Evolutionary conservation across 192 early-diverging fungal species (phyloP).

Genomic region (Coemansia sp.): DNA sequence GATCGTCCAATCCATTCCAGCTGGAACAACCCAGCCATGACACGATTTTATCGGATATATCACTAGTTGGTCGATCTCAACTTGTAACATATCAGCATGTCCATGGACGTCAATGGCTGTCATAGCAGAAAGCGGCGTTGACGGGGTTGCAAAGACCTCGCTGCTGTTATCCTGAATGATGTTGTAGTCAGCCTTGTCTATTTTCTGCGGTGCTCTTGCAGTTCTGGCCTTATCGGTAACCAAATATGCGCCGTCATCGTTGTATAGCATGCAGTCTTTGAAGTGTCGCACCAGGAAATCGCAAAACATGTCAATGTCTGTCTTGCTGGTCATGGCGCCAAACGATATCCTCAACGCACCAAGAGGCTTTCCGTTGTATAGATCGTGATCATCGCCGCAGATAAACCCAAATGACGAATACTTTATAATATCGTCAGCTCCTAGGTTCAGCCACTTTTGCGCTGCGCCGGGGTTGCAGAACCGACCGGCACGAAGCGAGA

Average conservation of each 20-base stretch:
- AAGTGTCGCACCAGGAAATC: slow-evolving; percentile 65
- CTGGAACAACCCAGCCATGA: slow-evolving; percentile 53
- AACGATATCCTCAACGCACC: slow-evolving; percentile 78
- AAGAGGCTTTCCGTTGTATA: slow-evolving; percentile 66
- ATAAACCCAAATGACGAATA: slow-evolving; percentile 62
- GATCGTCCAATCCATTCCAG: slow-evolving; percentile 28
- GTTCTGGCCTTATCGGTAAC: background rate
- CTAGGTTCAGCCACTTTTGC: slow-evolving; percentile 64
- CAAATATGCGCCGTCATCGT: background rate
- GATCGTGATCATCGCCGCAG: slow-evolving; percentile 74
- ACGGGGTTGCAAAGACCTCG: background rate
- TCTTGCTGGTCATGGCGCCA: slow-evolving; percentile 65
- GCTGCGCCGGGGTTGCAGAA: slow-evolving; percentile 83
- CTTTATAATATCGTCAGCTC: slow-evolving; percentile 52
- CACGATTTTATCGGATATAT: slow-evolving; percentile 86
- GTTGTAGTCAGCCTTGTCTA: background rate
- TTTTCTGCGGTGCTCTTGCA: background rate
- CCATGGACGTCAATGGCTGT: background rate
- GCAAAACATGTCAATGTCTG: slow-evolving; percentile 61
- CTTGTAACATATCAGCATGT: background rate
- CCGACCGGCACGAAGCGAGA: slow-evolving; percentile 70
- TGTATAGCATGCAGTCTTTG: background rate
- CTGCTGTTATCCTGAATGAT: background rate
- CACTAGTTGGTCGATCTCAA: slow-evolving; percentile 33
- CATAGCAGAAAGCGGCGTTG: background rate